phyloP scores from a whole-genome alignment of 2,329 filamentous ascomycete species.

The Neonectria coccinea region DNA sequence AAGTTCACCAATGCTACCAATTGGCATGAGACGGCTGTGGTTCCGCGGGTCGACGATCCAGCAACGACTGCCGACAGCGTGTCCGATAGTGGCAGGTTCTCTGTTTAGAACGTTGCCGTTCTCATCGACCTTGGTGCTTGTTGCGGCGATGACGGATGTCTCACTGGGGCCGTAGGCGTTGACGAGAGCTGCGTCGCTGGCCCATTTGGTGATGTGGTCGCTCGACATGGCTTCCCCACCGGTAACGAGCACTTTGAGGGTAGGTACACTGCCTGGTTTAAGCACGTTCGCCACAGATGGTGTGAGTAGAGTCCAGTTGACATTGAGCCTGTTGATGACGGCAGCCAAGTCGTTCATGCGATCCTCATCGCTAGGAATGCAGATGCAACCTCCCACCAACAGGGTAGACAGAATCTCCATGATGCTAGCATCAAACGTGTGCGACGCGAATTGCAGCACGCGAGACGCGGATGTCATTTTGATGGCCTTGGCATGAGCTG shows the following conservation, averaged over 20 bases:
- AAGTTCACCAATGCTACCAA: slow-evolving; percentile 21
- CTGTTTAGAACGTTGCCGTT: slow-evolving; percentile 7
- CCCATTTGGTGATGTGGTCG: background rate
- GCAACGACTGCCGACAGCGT: slow-evolving; percentile 12
- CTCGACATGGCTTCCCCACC: background rate
- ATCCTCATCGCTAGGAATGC: slow-evolving; percentile 64
- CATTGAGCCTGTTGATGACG: slow-evolving; percentile 56
- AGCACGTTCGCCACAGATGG: slow-evolving; percentile 56
- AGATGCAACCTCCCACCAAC: slow-evolving; percentile 58
- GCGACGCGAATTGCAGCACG: slow-evolving; percentile 36
- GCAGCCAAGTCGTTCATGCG: slow-evolving; percentile 59
- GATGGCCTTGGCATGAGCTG: slow-evolving; percentile 5
- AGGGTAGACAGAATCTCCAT: slow-evolving; percentile 34
- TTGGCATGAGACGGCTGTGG: slow-evolving; percentile 38
- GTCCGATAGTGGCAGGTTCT: slow-evolving; percentile 27
- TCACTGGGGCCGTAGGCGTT: slow-evolving; percentile 8
- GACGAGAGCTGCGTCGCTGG: background rate
- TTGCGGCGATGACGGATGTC: background rate
- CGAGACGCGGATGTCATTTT: slow-evolving; percentile 15
- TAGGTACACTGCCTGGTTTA: background rate
- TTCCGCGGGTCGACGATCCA: slow-evolving; percentile 56
- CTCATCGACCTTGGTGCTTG: slow-evolving; percentile 50
- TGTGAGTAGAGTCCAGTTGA: slow-evolving; percentile 49
- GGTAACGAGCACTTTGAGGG: background rate
- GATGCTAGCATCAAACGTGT: slow-evolving; percentile 38